Percentiles rank a stretch among this genome's conserved stretches.
Conservation (phyloP, 2,329 filamentous ascomycete species). For the Xylaria sp. region DNA sequence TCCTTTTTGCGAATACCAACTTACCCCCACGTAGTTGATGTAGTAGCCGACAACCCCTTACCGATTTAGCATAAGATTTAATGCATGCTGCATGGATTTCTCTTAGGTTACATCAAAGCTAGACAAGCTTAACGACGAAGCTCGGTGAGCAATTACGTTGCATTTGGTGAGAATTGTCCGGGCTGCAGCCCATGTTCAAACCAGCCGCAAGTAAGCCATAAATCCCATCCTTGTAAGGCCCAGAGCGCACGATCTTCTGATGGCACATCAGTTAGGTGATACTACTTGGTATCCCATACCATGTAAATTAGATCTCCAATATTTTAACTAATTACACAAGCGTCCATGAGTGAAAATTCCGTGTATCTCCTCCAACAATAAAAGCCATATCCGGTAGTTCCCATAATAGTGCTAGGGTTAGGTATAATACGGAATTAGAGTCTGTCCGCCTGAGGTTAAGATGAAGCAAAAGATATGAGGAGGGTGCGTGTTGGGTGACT, state of each 20-base stretch:
- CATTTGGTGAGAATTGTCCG: background rate
- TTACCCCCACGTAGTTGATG: conserved; percentile 16
- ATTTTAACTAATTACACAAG: background rate
- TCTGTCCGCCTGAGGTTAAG: background rate
- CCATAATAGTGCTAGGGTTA: background rate
- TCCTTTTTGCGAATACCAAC: background rate
- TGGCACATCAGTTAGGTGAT: conserved; percentile 19
- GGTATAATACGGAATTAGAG: background rate
- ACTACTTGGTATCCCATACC: background rate
- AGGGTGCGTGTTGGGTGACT: background rate
- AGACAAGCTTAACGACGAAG: background rate
- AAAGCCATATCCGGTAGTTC: conserved; percentile 5
- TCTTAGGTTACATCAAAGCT: background rate
- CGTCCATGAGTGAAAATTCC: background rate
- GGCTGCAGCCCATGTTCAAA: conserved; percentile 23
- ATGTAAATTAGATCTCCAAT: background rate
- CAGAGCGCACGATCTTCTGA: conserved; percentile 25
- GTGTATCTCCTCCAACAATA: conserved; percentile 5
- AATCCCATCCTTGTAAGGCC: conserved; percentile 17
- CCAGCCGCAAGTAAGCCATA: conserved; percentile 28
- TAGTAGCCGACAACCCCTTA: conserved; percentile 39
- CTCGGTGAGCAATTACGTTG: background rate
- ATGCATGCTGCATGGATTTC: background rate
- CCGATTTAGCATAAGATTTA: background rate
- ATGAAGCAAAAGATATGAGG: background rate